Conservation (phyloP, 805 yeast genomes). For the Metahyphopichia silvanorum region DNA sequence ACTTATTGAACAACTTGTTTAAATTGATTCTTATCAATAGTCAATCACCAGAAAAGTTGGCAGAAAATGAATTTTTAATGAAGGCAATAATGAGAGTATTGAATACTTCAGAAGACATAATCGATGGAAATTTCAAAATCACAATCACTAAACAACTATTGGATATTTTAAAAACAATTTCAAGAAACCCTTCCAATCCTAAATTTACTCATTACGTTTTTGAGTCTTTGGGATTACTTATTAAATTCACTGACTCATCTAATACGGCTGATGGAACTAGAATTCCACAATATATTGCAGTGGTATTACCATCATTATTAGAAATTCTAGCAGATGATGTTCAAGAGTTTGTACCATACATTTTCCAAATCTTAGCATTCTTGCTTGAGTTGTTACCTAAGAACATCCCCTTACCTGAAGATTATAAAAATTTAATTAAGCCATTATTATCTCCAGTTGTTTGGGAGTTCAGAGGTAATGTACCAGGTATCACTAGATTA, state of each 20-base stretch:
- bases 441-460: conserved; percentile 87
- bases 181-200: conserved; percentile 94
- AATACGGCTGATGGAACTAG: conserved; percentile 18
- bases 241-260: conserved; percentile 45
- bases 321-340: conserved; percentile 75
- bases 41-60: conserved; percentile 81
- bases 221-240: conserved; percentile 78
- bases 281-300: conserved; percentile 36
- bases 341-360: conserved; percentile 91
- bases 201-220: conserved; percentile 86
- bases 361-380: conserved; percentile 84
- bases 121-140: conserved; percentile 41
- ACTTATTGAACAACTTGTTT: conserved; percentile 64
- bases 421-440: conserved; percentile 62
- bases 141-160: conserved; percentile 63
- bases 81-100: conserved; percentile 82
- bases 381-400: conserved; percentile 61
- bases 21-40: conserved; percentile 48
- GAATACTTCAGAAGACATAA: conserved; percentile 64
- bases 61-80: conserved; percentile 93
- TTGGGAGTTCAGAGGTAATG: conserved; percentile 92
- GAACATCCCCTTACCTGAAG: conserved; percentile 52
- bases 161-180: conserved; percentile 63
- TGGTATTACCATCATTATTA: conserved; percentile 66
- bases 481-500: conserved; percentile 87